Evolutionary conservation across 352 stramenopile genomes (phyloP).

Genomic region (Phytophthora niederhauseri): DNA sequence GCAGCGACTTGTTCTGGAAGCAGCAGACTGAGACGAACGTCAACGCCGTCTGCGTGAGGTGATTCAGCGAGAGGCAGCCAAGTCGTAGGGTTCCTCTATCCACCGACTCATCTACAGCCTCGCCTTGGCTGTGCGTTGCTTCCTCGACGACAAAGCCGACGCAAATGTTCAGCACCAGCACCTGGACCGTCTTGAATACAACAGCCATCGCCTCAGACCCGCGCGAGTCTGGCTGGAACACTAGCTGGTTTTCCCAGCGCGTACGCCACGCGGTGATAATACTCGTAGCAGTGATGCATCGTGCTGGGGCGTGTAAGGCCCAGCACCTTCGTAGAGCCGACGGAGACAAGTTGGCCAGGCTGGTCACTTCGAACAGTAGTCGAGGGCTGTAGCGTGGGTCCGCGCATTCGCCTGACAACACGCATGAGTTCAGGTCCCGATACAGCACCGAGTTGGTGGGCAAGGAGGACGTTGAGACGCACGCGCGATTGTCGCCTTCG

Average conservation of each 20-base stretch:
- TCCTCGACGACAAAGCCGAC: slow-evolving; percentile 38
- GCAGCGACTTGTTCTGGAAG: slow-evolving; percentile 41
- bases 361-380: slow-evolving; percentile 33
- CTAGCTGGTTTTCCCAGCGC: slow-evolving; percentile 30
- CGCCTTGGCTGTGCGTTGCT: not conserved
- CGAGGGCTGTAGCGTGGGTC: slow-evolving; percentile 7
- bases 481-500: slow-evolving; percentile 21
- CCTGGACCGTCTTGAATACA: slow-evolving; percentile 37
- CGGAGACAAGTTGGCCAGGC: slow-evolving; percentile 28
- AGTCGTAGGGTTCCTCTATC: slow-evolving; percentile 22
- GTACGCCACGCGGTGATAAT: slow-evolving; percentile 29
- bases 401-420: slow-evolving; percentile 18
- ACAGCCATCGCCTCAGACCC: slow-evolving; percentile 26
- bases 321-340: slow-evolving; percentile 28
- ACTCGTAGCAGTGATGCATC: slow-evolving; percentile 26
- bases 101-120: not conserved
- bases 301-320: slow-evolving; percentile 19
- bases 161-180: slow-evolving; percentile 39
- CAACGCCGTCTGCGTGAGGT: slow-evolving; percentile 46
- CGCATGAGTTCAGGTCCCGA: slow-evolving; percentile 6
- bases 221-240: slow-evolving; percentile 17
- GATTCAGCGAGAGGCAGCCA: slow-evolving; percentile 48
- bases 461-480: slow-evolving; percentile 11
- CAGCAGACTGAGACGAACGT: slow-evolving; percentile 41
- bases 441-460: slow-evolving; percentile 22